Evolutionary conservation across 2,329 filamentous ascomycete genomes (phyloP).

Genomic region (Shiraia sp.): DNA sequence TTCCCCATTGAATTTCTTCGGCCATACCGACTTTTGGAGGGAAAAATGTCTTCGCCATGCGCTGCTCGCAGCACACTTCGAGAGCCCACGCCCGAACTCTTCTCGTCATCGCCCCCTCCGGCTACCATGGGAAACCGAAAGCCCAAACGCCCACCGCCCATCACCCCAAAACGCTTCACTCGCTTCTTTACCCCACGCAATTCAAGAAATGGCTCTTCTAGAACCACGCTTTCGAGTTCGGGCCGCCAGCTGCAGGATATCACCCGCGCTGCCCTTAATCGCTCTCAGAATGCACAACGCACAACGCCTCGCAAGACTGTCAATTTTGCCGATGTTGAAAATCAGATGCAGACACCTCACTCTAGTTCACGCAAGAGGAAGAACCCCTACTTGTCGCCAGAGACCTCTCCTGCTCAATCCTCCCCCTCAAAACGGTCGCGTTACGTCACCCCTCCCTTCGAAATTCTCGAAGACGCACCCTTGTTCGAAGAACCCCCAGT

Average conservation of each 20-base stretch:
- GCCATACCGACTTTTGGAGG: slow-evolving; percentile 6
- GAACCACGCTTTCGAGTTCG: slow-evolving; percentile 41
- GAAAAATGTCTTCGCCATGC: slow-evolving; percentile 34
- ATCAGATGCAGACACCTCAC: slow-evolving; percentile 36
- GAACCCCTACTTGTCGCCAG: slow-evolving; percentile 45
- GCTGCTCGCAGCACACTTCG: slow-evolving; percentile 24
- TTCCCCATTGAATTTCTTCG: slow-evolving; percentile 7
- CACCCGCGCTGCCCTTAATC: slow-evolving; percentile 52
- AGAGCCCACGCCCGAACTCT: slow-evolving; percentile 42
- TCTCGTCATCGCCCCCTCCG: slow-evolving; percentile 44
- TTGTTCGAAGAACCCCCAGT: slow-evolving; percentile 26
- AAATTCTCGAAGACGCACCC: slow-evolving; percentile 38
- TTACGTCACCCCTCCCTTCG: slow-evolving; percentile 33
- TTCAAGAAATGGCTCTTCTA: slow-evolving; percentile 36
- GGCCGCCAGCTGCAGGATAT: slow-evolving; percentile 55
- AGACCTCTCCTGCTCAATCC: slow-evolving; percentile 46
- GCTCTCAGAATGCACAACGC: slow-evolving; percentile 29
- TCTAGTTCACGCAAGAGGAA: slow-evolving; percentile 43
- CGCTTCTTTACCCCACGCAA: slow-evolving; percentile 56
- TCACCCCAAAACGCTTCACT: slow-evolving; percentile 56
- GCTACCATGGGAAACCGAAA: slow-evolving; percentile 40
- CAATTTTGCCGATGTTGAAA: slow-evolving; percentile 43
- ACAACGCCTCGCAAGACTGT: slow-evolving; percentile 45
- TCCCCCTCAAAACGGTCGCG: slow-evolving; percentile 47
- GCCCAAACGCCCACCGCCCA: slow-evolving; percentile 52